These are phyloP conservation scores for Fragaria ananassa DNA, from an alignment of 306 rosid species.

Conservation along the genomic window DNA sequence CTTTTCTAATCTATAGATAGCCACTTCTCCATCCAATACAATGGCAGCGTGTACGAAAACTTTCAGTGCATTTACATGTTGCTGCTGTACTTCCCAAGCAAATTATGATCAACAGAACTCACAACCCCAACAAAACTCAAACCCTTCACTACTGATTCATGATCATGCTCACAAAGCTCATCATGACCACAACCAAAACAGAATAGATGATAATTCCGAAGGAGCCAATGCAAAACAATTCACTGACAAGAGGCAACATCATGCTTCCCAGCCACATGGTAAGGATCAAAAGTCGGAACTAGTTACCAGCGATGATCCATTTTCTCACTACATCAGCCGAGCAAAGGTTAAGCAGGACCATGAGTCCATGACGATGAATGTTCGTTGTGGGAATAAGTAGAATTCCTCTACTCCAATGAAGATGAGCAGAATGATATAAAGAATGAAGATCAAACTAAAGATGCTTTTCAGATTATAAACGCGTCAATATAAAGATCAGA, in stretches of 20 bases:
- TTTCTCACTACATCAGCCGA: slow-evolving; percentile 22
- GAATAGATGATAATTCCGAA: background rate
- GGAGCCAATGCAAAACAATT: background rate
- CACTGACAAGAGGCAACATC: slow-evolving; percentile 6
- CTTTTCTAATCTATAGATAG: background rate
- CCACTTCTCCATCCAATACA: background rate
- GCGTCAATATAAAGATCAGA: slow-evolving; percentile 11
- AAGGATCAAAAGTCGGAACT: background rate
- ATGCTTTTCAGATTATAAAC: slow-evolving; percentile 22
- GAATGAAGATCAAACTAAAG: slow-evolving; percentile 7
- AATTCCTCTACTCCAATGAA: background rate
- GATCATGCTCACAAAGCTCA: slow-evolving; percentile 1
- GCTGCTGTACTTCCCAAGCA: background rate
- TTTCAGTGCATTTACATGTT: background rate
- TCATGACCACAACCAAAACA: background rate
- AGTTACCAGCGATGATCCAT: slow-evolving; percentile 3
- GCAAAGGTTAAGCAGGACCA: slow-evolving; percentile 18
- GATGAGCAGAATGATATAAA: background rate
- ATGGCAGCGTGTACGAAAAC: slow-evolving; percentile 11
- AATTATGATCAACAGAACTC: background rate
- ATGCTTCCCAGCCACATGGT: background rate
- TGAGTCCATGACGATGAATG: background rate
- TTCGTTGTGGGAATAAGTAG: slow-evolving; percentile 2
- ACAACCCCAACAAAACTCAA: background rate
- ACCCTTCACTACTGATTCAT: background rate